These are phyloP conservation scores for Rhodotorula sp. DNA, from an alignment of 1,284 basidiomycete species.

Conservation along the genomic window DNA sequence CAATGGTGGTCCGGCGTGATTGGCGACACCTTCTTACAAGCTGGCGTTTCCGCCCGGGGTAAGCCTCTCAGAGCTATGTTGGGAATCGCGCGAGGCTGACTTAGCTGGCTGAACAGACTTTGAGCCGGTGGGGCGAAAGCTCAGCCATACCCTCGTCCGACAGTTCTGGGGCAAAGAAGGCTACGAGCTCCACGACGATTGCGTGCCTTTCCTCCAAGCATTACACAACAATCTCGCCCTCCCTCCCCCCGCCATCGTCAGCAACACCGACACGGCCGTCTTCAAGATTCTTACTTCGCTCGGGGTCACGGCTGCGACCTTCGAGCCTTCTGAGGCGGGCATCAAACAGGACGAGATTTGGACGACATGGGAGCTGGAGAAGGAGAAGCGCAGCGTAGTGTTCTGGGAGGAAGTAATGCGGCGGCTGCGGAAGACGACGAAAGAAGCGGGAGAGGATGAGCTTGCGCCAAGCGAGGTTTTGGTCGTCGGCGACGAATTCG, in stretches of 20 bases:
- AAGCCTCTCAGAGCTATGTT: background rate
- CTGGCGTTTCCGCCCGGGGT: slow-evolving; percentile 29
- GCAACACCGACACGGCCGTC: slow-evolving; percentile 37
- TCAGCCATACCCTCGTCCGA: slow-evolving; percentile 30
- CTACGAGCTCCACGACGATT: slow-evolving; percentile 38
- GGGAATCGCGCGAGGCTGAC: background rate
- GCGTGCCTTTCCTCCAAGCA: slow-evolving; percentile 19
- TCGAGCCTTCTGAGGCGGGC: background rate
- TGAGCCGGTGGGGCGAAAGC: background rate
- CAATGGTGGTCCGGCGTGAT: slow-evolving; percentile 42
- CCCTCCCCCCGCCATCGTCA: slow-evolving; percentile 25
- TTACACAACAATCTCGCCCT: slow-evolving; percentile 2
- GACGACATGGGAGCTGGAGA: slow-evolving; percentile 32
- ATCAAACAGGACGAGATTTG: slow-evolving; percentile 22
- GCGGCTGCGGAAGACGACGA: background rate
- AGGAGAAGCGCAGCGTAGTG: slow-evolving; percentile 13
- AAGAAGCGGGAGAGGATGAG: background rate
- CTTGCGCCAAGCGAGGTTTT: slow-evolving; percentile 17
- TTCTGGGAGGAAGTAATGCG: slow-evolving; percentile 32
- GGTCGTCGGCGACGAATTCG: slow-evolving; percentile 34
- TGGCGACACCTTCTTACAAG: slow-evolving; percentile 32
- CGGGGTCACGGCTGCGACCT: slow-evolving; percentile 8
- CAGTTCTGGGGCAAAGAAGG: slow-evolving; percentile 39
- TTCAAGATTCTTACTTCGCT: slow-evolving; percentile 34
- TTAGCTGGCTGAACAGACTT: slow-evolving; percentile 6